Evolutionary conservation across 208 protist genomes (phyloP).

Genomic region (Hexamita inflata): DNA sequence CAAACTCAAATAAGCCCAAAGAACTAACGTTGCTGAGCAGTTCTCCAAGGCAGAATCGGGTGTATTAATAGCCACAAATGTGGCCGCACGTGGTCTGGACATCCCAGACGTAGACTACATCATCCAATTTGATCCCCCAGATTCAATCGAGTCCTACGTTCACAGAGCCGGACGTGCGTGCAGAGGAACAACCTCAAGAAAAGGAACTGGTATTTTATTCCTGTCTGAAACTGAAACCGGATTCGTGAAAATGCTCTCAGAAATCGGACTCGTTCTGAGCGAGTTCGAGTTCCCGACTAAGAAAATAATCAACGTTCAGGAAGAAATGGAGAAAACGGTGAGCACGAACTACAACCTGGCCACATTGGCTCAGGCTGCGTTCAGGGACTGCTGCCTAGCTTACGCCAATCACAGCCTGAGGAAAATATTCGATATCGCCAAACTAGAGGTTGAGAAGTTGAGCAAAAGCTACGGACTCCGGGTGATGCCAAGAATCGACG

Average conservation of each 20-base stretch:
- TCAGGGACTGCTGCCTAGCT: constrained; percentile 25
- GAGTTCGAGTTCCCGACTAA: constrained; percentile 31
- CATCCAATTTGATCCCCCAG: constrained; percentile 34
- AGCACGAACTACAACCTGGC: constrained; percentile 21
- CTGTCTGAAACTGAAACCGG: constrained; percentile 5
- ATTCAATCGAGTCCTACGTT: constrained; percentile 20
- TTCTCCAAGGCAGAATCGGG: constrained; percentile 24
- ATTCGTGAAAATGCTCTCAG: constrained; percentile 10
- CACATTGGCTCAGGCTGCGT: constrained; percentile 19
- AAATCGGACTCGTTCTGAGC: neutral
- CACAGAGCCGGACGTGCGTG: constrained; percentile 12
- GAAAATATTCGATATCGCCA: constrained; percentile 19
- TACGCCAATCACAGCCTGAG: constrained; percentile 26
- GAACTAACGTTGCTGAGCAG: constrained; percentile 16
- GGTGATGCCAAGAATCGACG: neutral
- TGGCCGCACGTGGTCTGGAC: constrained; percentile 63
- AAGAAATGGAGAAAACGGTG: constrained; percentile 20
- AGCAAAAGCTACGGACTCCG: constrained; percentile 17
- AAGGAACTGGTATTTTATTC: constrained; percentile 29
- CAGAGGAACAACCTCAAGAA: neutral
- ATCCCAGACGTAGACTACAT: constrained; percentile 45
- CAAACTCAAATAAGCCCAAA: constrained; percentile 23
- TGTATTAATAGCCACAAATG: constrained; percentile 62
- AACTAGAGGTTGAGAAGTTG: constrained; percentile 22
- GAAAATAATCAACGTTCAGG: constrained; percentile 32